These are phyloP conservation scores for Botrytis medusae DNA, from an alignment of 2,329 filamentous ascomycete species.

Conservation along the genomic window DNA sequence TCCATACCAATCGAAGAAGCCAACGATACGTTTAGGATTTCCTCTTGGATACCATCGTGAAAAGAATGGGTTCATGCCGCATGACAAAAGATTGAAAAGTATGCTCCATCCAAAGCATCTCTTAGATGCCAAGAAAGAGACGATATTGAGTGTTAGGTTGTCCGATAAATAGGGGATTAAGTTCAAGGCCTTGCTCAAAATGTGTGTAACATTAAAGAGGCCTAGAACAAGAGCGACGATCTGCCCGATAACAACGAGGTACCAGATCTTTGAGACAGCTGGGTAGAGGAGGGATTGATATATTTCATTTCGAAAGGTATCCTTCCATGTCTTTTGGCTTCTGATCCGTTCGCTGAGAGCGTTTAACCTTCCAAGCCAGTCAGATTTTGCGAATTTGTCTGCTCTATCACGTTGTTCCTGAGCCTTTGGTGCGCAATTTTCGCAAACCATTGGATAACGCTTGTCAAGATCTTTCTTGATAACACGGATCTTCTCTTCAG, in stretches of 20 bases:
- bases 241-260: slow-evolving; percentile 34
- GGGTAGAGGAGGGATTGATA: slow-evolving; percentile 23
- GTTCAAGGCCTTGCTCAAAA: background rate
- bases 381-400: slow-evolving; percentile 65
- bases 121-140: slow-evolving; percentile 20
- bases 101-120: slow-evolving; percentile 47
- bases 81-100: slow-evolving; percentile 49
- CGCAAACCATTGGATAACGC: slow-evolving; percentile 87
- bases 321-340: slow-evolving; percentile 19
- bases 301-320: slow-evolving; percentile 16
- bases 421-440: slow-evolving; percentile 73
- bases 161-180: background rate
- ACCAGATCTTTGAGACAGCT: slow-evolving; percentile 31
- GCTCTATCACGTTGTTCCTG: slow-evolving; percentile 67
- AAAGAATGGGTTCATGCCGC: slow-evolving; percentile 70
- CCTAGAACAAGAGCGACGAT: slow-evolving; percentile 32
- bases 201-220: slow-evolving; percentile 21
- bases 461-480: slow-evolving; percentile 67
- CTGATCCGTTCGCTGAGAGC: slow-evolving; percentile 35
- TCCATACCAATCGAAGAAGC: slow-evolving; percentile 64
- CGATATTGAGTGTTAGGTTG: background rate
- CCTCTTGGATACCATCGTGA: slow-evolving; percentile 46
- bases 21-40: slow-evolving; percentile 56
- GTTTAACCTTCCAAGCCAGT: slow-evolving; percentile 51
- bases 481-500: slow-evolving; percentile 70